Evolutionary conservation across 306 rosid species (phyloP).

Genomic region (Gastrolobium villosum): DNA sequence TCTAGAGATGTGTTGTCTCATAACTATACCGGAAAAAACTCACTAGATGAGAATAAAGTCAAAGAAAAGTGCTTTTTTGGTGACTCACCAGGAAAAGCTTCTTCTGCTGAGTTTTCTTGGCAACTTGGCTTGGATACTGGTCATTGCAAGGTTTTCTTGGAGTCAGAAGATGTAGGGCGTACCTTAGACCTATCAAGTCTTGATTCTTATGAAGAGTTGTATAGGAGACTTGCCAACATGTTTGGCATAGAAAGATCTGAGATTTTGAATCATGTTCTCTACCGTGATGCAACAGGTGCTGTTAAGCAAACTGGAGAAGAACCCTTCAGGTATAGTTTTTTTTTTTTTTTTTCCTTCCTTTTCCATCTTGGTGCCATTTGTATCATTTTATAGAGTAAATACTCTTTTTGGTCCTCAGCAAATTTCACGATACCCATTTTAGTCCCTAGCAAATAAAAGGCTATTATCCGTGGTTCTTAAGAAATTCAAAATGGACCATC

Average conservation of each 20-base stretch:
- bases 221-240: slow-evolving; percentile 76
- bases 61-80: slow-evolving; percentile 59
- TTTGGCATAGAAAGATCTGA: slow-evolving; percentile 78
- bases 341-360: background rate
- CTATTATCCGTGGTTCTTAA: too few species aligned
- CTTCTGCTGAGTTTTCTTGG: slow-evolving; percentile 68
- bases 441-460: too few species aligned
- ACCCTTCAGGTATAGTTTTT: slow-evolving; percentile 75
- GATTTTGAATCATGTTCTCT: slow-evolving; percentile 72
- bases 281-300: slow-evolving; percentile 75
- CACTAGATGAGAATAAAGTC: slow-evolving; percentile 51
- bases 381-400: slow-evolving; percentile 16
- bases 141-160: slow-evolving; percentile 94
- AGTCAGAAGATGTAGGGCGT: slow-evolving; percentile 91
- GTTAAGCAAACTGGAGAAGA: slow-evolving; percentile 85
- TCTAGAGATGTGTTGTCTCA: slow-evolving; percentile 54
- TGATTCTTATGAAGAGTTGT: slow-evolving; percentile 83
- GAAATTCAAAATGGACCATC: too few species aligned
- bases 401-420: too few species aligned
- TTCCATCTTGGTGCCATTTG: background rate
- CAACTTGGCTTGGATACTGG: slow-evolving; percentile 74
- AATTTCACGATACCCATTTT: too few species aligned
- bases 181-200: slow-evolving; percentile 76
- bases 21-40: slow-evolving; percentile 42
- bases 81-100: slow-evolving; percentile 61